Base-by-base conservation (phyloP, 2,329 filamentous ascomycete species). In the Mycosphaerella arachidis region DNA sequence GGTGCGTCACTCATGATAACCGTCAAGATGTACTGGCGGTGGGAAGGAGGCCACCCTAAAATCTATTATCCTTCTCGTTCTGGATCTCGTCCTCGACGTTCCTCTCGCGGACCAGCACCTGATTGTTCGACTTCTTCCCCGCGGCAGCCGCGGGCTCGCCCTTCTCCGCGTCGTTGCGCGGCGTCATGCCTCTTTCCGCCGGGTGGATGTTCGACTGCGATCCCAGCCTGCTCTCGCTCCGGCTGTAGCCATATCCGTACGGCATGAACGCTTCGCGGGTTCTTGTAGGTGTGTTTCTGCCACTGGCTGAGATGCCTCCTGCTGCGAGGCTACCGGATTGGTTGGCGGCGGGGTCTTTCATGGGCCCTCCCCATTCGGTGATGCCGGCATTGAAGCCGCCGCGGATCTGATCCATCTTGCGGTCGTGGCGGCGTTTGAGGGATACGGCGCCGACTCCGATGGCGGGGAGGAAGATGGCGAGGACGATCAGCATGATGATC, bases 401-500 rank as follows among this genome's bases (percentile, higher is more conserved):
- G 45, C 57, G 63, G 56, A 71, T 69, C 18, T 64, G 58, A 68
- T 89, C 87, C 75, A 82, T 86, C 76, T 86, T 89, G 64, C 85
- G 85, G 64, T 91, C 79, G 74, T 92, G 88, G 66, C 88, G 86
- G 59, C 86, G 85, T 66, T 90, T 88, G 76, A 90, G 85, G 73
- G 88, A 83, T 70, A 86, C 84, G 43, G 87, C 88, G 18, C 84
- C 80, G 43, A 88, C 76, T 80, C 87, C 89, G 68, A 91, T 83
- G 59, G 80, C 79, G 13, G 81, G 76, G 62, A 95, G 89, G 56
- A 80, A 87, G 61, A 93, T 78, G 48, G 87, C 81, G 30, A 95
- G 81, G 63, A 93, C 78, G 65, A 91, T 86, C 56, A 94, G 80
- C 82, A 94, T 91, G 63, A 93, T 81, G 50, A 95, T 84, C 90